Conservation (phyloP, 148 eudicot genomes). For the Vaccinium myrtillus region DNA sequence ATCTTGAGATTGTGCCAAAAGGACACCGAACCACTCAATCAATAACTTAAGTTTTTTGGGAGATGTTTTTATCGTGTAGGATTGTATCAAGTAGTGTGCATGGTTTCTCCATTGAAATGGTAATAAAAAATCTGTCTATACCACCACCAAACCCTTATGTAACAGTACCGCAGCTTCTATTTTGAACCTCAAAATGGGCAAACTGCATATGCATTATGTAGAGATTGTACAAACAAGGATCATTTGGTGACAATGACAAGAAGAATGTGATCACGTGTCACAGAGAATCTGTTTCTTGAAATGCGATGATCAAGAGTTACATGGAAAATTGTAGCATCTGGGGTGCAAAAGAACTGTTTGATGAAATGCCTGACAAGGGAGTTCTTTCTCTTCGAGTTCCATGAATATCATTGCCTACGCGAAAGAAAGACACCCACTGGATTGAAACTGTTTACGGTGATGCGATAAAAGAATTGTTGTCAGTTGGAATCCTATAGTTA, state of each 20-base stretch:
- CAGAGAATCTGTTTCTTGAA: neutral
- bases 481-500: constrained; percentile 29
- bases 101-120: neutral
- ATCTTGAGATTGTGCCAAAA: no score
- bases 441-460: constrained; percentile 30
- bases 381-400: constrained; percentile 28
- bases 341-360: constrained; percentile 28
- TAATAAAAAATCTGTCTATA: constrained; percentile 8
- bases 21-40: no score
- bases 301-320: neutral
- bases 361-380: constrained; percentile 30
- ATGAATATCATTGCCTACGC: constrained; percentile 30
- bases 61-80: no score
- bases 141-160: neutral
- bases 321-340: neutral
- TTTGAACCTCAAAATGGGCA: constrained; percentile 13
- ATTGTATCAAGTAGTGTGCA: no score
- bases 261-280: constrained; percentile 5
- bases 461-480: constrained; percentile 28
- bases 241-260: constrained; percentile 23
- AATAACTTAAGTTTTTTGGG: no score
- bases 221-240: constrained; percentile 1
- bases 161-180: neutral
- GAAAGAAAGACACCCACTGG: constrained; percentile 23
- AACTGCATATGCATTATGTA: neutral